A percentile compares a stretch with the other conserved stretches of the same genome.
These are phyloP conservation scores for Pestalotiopsis sp. DNA, from an alignment of 2,329 filamentous ascomycete species.

Conservation along the genomic window DNA sequence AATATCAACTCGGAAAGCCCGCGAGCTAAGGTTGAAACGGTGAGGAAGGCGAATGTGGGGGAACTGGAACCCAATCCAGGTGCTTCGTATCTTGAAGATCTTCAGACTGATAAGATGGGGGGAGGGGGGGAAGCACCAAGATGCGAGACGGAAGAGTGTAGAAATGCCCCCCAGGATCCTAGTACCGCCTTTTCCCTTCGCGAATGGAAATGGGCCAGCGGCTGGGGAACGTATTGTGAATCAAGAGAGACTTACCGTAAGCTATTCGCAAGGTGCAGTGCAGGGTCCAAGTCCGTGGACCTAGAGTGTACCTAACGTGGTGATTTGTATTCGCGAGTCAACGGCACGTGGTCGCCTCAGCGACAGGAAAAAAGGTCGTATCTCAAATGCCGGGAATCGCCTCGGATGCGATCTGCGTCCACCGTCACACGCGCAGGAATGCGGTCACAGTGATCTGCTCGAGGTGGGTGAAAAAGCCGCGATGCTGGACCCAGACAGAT, in stretches of 20 bases:
- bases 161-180: no score
- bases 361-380: background rate
- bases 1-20: background rate
- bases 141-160: background rate
- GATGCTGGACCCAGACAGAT: background rate
- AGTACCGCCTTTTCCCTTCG: background rate
- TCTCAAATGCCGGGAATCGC: background rate
- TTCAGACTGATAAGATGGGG: background rate
- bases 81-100: background rate
- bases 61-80: background rate
- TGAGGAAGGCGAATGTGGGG: conserved; percentile 8
- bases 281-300: background rate
- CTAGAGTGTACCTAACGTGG: background rate
- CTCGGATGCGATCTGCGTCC: background rate
- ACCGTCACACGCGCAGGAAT: background rate
- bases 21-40: conserved; percentile 3
- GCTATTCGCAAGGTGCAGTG: background rate
- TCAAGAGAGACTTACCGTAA: background rate
- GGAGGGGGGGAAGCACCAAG: background rate
- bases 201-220: background rate
- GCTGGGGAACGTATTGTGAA: background rate
- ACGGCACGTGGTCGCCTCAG: background rate
- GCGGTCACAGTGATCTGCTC: background rate
- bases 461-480: background rate
- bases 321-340: background rate